Conservation (phyloP, 345 rosid genomes). For the Cardamine occulta region DNA sequence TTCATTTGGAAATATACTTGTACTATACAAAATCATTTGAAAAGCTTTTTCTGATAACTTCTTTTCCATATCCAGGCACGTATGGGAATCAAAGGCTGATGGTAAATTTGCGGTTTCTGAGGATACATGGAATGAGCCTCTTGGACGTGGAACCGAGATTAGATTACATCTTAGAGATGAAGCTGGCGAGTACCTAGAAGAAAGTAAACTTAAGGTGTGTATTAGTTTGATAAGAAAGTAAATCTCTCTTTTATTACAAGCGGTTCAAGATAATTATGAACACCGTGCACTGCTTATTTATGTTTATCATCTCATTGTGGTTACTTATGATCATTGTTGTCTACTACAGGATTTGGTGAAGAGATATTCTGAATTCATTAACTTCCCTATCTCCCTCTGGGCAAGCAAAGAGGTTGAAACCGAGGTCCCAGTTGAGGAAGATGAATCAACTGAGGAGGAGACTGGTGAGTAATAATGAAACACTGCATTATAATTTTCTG, state of each 20-base stretch:
- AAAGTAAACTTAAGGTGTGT: constrained; percentile 83
- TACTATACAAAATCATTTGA: constrained; percentile 9
- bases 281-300: neutral
- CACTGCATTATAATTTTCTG: constrained; percentile 2
- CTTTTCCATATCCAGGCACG: constrained; percentile 56
- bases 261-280: constrained; percentile 6
- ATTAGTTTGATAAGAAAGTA: neutral
- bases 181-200: constrained; percentile 95
- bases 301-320: constrained; percentile 22
- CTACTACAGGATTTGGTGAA: constrained; percentile 85
- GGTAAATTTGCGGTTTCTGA: constrained; percentile 98
- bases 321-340: constrained; percentile 16
- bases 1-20: neutral
- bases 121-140: constrained; percentile 96
- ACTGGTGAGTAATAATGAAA: constrained; percentile 51
- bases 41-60: constrained; percentile 30
- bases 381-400: constrained; percentile 93
- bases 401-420: constrained; percentile 93
- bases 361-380: constrained; percentile 96
- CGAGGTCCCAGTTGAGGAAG: constrained; percentile 89
- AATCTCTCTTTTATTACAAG: neutral
- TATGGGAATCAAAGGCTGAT: constrained; percentile 99
- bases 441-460: constrained; percentile 79
- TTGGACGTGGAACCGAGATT: constrained; percentile 98
- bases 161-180: constrained; percentile 93